These are phyloP conservation scores for Salix viminalis DNA, from an alignment of 345 rosid species.

Conservation along the genomic window DNA sequence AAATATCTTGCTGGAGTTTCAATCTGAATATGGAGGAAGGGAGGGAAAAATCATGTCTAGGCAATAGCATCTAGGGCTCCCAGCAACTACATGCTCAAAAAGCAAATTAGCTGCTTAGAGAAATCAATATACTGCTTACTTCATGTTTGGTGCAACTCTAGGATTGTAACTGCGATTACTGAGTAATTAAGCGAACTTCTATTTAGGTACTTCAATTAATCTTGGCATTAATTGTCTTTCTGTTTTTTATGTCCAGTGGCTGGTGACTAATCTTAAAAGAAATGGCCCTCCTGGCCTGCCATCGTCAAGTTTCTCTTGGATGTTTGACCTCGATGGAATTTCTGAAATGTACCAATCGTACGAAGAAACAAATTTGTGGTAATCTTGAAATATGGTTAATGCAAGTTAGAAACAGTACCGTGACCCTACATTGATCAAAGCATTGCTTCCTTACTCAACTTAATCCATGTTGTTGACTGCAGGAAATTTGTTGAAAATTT, in stretches of 20 bases:
- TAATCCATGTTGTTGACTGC: constrained; percentile 7
- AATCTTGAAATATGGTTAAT: constrained; percentile 6
- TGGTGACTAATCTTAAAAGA: constrained; percentile 71
- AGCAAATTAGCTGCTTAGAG: neutral
- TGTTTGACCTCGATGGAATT: constrained; percentile 75
- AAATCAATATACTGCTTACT: neutral
- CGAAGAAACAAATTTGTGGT: constrained; percentile 93
- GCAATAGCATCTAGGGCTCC: neutral
- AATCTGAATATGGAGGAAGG: neutral
- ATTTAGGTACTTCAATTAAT: neutral
- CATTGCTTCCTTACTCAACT: neutral
- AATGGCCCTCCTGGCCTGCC: constrained; percentile 26
- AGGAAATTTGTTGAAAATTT: constrained; percentile 86
- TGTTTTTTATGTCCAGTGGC: constrained; percentile 59
- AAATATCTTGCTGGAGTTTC: neutral
- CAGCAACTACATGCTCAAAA: neutral
- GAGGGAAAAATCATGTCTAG: neutral
- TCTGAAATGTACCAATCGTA: constrained; percentile 72
- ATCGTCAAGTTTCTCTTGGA: constrained; percentile 73
- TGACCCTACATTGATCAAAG: neutral
- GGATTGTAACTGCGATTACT: neutral
- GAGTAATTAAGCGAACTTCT: neutral
- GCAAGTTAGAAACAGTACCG: neutral
- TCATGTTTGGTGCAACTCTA: neutral
- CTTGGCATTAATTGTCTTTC: neutral